Percentiles rank a stretch among this genome's conserved stretches.
These are phyloP conservation scores for Rhynchospora breviuscula DNA, from an alignment of 176 grass and related monocot genomes.

Conservation along the genomic window DNA sequence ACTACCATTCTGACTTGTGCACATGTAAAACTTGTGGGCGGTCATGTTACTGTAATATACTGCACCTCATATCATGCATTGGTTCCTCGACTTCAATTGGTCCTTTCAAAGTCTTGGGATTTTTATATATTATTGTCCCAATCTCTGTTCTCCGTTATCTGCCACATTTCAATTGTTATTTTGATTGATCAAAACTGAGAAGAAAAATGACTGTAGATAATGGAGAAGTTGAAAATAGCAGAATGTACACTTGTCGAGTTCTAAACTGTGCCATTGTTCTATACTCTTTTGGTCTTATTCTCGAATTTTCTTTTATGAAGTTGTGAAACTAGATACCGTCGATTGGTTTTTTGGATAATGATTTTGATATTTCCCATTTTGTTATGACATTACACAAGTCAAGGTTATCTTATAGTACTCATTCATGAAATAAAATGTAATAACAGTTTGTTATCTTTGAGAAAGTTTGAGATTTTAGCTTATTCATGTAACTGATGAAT, in stretches of 20 bases:
- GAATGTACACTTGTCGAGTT: neutral
- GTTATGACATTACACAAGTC: neutral
- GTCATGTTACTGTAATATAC: too few relatives aligned
- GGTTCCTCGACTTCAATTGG: too few relatives aligned
- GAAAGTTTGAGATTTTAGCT: neutral
- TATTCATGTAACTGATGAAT: neutral
- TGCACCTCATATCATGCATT: too few relatives aligned
- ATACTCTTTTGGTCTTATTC: neutral
- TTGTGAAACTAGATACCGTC: neutral
- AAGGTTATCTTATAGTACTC: neutral
- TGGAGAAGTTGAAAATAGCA: neutral
- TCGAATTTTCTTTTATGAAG: neutral
- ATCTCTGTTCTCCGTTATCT: neutral
- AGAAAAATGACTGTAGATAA: neutral
- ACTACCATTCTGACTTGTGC: neutral
- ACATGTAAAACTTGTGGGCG: too few relatives aligned
- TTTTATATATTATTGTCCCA: neutral
- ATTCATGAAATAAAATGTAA: neutral
- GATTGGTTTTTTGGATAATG: neutral
- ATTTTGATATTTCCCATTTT: neutral
- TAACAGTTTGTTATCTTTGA: neutral
- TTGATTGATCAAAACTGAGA: neutral
- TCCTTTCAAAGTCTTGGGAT: neutral
- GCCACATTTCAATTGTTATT: neutral
- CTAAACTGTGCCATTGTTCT: neutral